Conservation (phyloP, 2,329 filamentous ascomycete species). For the Neobulgaria alba region DNA sequence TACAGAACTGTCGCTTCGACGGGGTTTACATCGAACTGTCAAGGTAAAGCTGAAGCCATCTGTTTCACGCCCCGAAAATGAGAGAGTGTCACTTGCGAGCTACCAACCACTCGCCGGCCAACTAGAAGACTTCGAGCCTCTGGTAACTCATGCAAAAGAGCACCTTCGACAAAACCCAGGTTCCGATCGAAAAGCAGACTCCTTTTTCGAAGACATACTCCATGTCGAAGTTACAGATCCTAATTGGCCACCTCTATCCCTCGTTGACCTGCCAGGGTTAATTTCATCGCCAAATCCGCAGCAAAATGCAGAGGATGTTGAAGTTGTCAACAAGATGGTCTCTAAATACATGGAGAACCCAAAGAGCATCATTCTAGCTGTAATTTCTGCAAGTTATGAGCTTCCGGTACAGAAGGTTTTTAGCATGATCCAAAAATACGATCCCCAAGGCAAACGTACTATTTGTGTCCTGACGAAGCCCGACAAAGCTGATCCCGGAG, state of each 20-base stretch:
- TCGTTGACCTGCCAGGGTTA: slow-evolving; percentile 52
- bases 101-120: not conserved
- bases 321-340: slow-evolving; percentile 39
- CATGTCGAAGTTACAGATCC: not conserved
- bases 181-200: not conserved
- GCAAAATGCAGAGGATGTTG: slow-evolving; percentile 36
- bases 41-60: slow-evolving; percentile 10
- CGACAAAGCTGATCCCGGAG: slow-evolving; percentile 27
- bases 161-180: not conserved
- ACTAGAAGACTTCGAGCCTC: not conserved
- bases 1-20: slow-evolving; percentile 33
- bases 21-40: slow-evolving; percentile 3
- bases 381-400: slow-evolving; percentile 35
- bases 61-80: slow-evolving; percentile 2
- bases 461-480: slow-evolving; percentile 39
- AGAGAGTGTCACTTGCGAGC: slow-evolving; percentile 1
- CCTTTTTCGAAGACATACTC: not conserved
- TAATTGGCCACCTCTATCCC: slow-evolving; percentile 6
- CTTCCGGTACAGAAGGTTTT: slow-evolving; percentile 33
- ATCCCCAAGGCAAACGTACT: slow-evolving; percentile 26
- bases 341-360: slow-evolving; percentile 42
- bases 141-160: not conserved
- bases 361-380: slow-evolving; percentile 36
- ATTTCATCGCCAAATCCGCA: slow-evolving; percentile 38
- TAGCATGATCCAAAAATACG: slow-evolving; percentile 26